Conservation (phyloP, 1,139 yeast genomes). For the Blastobotrys indianensis region DNA sequence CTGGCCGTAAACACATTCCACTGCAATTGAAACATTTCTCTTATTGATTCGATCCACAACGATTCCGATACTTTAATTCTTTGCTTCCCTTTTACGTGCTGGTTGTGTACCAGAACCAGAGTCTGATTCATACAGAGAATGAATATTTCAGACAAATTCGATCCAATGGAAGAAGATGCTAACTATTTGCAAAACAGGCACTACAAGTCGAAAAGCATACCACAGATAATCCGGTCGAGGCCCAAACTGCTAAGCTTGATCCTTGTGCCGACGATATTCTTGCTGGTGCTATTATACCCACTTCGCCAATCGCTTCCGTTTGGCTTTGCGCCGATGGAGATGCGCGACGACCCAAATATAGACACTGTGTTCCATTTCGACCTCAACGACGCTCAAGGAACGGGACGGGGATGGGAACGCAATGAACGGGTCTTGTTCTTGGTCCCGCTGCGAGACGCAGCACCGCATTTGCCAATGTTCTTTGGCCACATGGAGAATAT, state of each 20-base stretch:
- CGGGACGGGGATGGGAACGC: slow-evolving; percentile 51
- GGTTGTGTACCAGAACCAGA: too few species aligned
- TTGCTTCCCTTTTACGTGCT: slow-evolving; percentile 4
- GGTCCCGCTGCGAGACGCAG: slow-evolving; percentile 68
- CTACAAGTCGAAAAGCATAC: slow-evolving; percentile 11
- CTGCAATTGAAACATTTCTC: too few species aligned
- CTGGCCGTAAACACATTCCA: neutral
- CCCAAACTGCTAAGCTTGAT: slow-evolving; percentile 1
- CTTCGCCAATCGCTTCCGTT: slow-evolving; percentile 2
- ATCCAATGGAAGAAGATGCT: too few species aligned
- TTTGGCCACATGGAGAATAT: slow-evolving; percentile 53
- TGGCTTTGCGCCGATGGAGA: slow-evolving; percentile 11
- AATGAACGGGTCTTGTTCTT: slow-evolving; percentile 55
- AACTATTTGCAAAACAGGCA: neutral
- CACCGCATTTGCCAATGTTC: slow-evolving; percentile 61
- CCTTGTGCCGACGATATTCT: slow-evolving; percentile 1
- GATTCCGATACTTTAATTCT: slow-evolving; percentile 1
- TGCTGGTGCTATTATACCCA: slow-evolving; percentile 2
- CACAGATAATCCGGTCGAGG: slow-evolving; percentile 3
- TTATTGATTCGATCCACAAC: too few species aligned
- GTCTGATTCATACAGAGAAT: too few species aligned
- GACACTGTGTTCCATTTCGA: slow-evolving; percentile 52
- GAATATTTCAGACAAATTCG: too few species aligned
- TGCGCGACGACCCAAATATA: slow-evolving; percentile 25
- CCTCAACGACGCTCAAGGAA: slow-evolving; percentile 44